phyloP scores from a whole-genome alignment of 495 filamentous ascomycete species.

The Letharia lupina region DNA sequence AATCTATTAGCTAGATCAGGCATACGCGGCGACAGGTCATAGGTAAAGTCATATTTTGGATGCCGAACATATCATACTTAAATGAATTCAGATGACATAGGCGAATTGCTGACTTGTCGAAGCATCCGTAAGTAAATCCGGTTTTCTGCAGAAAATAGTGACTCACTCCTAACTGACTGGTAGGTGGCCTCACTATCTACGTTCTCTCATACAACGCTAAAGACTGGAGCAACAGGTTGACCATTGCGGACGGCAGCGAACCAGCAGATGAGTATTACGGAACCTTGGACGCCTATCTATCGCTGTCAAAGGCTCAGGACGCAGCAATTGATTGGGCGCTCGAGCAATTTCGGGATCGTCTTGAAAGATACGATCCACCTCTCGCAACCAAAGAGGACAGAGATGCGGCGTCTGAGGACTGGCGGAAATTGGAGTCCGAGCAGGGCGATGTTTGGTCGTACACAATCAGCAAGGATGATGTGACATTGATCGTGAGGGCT shows the following conservation, averaged over 20 bases:
- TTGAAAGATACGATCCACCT: background rate
- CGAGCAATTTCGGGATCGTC: background rate
- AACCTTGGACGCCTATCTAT: background rate
- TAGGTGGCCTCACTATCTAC: background rate
- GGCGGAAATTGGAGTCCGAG: background rate
- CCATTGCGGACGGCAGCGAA: background rate
- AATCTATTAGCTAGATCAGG: too few relatives aligned
- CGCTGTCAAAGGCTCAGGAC: background rate
- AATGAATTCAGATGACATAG: too few relatives aligned
- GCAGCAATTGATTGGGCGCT: background rate
- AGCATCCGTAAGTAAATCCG: too few relatives aligned
- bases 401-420: background rate
- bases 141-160: too few relatives aligned
- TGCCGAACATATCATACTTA: too few relatives aligned
- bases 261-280: background rate
- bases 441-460: background rate
- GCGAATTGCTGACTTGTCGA: too few relatives aligned
- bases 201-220: background rate
- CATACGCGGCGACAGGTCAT: too few relatives aligned
- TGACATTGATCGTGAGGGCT: background rate
- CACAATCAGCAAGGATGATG: background rate
- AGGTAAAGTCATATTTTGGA: too few relatives aligned
- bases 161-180: too few relatives aligned
- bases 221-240: background rate
- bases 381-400: background rate